Conservation (phyloP, 2,329 filamentous ascomycete genomes). For the Pezicula neosporulosa region DNA sequence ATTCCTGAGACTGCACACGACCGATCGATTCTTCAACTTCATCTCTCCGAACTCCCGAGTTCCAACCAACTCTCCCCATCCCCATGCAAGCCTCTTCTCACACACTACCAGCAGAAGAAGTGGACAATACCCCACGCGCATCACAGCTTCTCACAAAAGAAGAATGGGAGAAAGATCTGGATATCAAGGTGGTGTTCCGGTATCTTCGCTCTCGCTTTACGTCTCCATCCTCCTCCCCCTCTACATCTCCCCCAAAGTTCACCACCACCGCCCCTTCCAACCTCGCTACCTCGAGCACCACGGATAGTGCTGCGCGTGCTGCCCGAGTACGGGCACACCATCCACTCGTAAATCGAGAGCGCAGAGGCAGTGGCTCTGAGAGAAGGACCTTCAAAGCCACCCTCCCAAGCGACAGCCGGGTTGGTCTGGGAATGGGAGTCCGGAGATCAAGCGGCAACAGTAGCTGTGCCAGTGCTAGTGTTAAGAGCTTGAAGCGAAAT, state of each 20-base stretch:
- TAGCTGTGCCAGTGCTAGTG: constrained; percentile 79
- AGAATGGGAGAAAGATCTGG: constrained; percentile 87
- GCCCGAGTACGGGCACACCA: constrained; percentile 87
- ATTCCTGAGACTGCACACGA: constrained; percentile 48
- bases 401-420: constrained; percentile 42
- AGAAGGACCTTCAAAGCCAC: constrained; percentile 54
- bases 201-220: constrained; percentile 78
- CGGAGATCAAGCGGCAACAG: constrained; percentile 42
- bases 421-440: constrained; percentile 43
- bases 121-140: constrained; percentile 20
- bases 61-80: constrained; percentile 14
- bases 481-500: constrained; percentile 48
- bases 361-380: constrained; percentile 32
- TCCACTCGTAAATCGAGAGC: constrained; percentile 64
- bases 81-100: constrained; percentile 13
- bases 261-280: constrained; percentile 42
- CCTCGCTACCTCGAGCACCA: constrained; percentile 46
- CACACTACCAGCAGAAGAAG: constrained; percentile 3
- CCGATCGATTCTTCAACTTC: constrained; percentile 3
- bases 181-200: constrained; percentile 86
- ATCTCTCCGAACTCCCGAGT: not conserved
- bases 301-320: constrained; percentile 71
- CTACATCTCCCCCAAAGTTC: constrained; percentile 34
- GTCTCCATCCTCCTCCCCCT: constrained; percentile 26
- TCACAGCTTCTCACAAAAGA: constrained; percentile 23